phyloP scores from a whole-genome alignment of 2,329 filamentous ascomycete species.

The Kalmusia sp. region DNA sequence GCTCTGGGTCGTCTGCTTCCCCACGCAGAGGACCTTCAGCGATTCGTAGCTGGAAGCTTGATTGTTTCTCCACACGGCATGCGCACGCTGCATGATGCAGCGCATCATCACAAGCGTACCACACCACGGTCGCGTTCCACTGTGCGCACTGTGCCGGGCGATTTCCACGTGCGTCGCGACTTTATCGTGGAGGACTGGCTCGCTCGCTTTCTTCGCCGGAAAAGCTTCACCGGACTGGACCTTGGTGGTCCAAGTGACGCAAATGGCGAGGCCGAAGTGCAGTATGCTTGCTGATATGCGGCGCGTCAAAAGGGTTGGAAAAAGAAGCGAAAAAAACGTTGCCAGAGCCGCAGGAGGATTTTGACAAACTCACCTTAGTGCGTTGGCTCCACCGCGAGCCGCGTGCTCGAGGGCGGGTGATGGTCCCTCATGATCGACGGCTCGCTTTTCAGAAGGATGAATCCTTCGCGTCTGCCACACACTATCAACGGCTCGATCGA shows the following conservation, averaged over 20 bases:
- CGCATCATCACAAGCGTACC: not conserved
- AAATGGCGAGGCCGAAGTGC: no score
- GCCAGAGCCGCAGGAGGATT: constrained; percentile 2
- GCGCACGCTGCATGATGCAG: constrained; percentile 6
- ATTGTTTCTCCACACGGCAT: not conserved
- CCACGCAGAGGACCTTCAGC: not conserved
- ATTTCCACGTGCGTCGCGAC: not conserved
- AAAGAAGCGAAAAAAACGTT: not conserved
- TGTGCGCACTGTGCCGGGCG: not conserved
- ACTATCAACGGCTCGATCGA: not conserved
- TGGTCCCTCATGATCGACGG: not conserved
- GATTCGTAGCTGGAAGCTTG: not conserved
- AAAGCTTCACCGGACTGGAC: not conserved
- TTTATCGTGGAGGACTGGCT: not conserved
- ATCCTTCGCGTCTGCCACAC: constrained; percentile 3
- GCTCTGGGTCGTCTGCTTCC: not conserved
- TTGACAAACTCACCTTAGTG: not conserved
- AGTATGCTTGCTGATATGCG: not conserved
- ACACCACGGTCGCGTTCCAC: not conserved
- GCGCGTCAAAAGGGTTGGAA: not conserved
- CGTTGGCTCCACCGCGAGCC: not conserved
- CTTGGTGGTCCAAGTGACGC: not conserved
- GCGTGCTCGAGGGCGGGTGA: constrained; percentile 1
- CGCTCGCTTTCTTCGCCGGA: not conserved
- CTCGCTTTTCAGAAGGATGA: not conserved